These are phyloP conservation scores for Cladosporium sp. DNA, from an alignment of 2,329 filamentous ascomycete species.

Conservation along the genomic window DNA sequence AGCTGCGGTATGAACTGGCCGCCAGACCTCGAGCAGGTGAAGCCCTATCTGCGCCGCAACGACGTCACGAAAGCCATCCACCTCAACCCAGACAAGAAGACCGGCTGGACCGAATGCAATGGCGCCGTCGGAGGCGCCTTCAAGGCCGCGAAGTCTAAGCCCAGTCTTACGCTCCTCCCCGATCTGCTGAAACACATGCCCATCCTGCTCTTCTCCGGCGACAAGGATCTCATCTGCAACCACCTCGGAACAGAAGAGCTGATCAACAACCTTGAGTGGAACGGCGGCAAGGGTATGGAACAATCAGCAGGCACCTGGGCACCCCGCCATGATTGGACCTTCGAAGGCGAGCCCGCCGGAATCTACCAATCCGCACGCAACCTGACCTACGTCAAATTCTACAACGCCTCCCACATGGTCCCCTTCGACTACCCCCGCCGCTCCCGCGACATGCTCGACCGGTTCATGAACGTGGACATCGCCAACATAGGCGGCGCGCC, in stretches of 20 bases:
- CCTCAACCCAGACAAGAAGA: conserved; percentile 73
- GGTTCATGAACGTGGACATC: conserved; percentile 92
- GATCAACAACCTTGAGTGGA: conserved; percentile 89
- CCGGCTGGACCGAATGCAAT: conserved; percentile 89
- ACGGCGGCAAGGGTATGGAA: conserved; percentile 87
- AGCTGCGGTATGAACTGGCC: conserved; percentile 99
- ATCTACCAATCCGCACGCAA: conserved; percentile 95
- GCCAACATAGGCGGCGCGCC: conserved; percentile 78
- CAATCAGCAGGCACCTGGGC: conserved; percentile 81
- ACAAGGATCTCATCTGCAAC: conserved; percentile 95
- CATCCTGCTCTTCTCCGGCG: conserved; percentile 85
- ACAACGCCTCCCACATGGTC: conserved; percentile 97
- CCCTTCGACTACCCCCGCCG: conserved; percentile 88
- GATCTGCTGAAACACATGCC: conserved; percentile 72
- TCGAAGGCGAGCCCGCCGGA: conserved; percentile 81
- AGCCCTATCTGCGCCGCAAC: conserved; percentile 76
- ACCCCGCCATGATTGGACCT: conserved; percentile 89
- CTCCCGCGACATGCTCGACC: conserved; percentile 92
- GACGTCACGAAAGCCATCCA: conserved; percentile 80
- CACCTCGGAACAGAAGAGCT: conserved; percentile 89
- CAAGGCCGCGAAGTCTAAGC: conserved; percentile 63
- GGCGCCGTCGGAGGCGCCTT: conserved; percentile 73
- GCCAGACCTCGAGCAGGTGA: conserved; percentile 72
- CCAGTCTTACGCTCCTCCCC: conserved; percentile 71
- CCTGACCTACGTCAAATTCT: conserved; percentile 90